Conservation (phyloP, 129 eudicot species). For the Silybum marianum region DNA sequence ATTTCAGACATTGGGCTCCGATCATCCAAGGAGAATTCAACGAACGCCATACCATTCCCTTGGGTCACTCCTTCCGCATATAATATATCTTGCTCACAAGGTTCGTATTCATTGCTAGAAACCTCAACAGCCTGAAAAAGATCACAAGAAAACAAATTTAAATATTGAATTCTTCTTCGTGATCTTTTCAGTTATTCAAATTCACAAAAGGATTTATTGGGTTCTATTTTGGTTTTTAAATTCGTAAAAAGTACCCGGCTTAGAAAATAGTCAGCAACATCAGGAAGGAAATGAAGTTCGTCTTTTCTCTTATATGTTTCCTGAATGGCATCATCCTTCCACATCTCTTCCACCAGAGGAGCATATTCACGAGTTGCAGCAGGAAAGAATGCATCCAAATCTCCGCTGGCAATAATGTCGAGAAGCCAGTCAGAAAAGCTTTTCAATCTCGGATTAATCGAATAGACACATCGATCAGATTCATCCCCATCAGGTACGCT, state of each 20-base stretch:
- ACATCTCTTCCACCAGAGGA: slow-evolving; percentile 49
- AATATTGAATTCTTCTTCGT: background rate
- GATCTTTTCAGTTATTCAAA: background rate
- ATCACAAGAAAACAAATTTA: background rate
- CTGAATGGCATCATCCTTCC: slow-evolving; percentile 97
- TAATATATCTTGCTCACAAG: slow-evolving; percentile 83
- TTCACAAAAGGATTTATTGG: background rate
- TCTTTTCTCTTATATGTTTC: slow-evolving; percentile 79
- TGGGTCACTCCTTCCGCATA: slow-evolving; percentile 97
- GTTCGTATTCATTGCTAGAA: slow-evolving; percentile 95
- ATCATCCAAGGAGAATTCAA: slow-evolving; percentile 90
- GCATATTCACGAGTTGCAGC: slow-evolving; percentile 99
- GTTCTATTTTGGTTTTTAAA: background rate
- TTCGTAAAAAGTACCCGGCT: slow-evolving; percentile 61
- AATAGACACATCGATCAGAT: slow-evolving; percentile 37
- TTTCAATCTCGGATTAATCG: slow-evolving; percentile 60
- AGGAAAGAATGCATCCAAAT: slow-evolving; percentile 88
- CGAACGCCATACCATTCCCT: slow-evolving; percentile 90
- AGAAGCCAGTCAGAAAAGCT: slow-evolving; percentile 73
- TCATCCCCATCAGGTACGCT: slow-evolving; percentile 28
- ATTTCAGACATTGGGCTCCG: slow-evolving; percentile 91
- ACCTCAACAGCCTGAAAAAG: slow-evolving; percentile 82
- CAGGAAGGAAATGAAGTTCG: slow-evolving; percentile 91
- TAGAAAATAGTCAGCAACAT: slow-evolving; percentile 93
- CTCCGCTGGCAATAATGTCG: slow-evolving; percentile 72